These are phyloP conservation scores for Aspergillus sp. DNA, from an alignment of 2,329 filamentous ascomycete genomes.

Conservation along the genomic window DNA sequence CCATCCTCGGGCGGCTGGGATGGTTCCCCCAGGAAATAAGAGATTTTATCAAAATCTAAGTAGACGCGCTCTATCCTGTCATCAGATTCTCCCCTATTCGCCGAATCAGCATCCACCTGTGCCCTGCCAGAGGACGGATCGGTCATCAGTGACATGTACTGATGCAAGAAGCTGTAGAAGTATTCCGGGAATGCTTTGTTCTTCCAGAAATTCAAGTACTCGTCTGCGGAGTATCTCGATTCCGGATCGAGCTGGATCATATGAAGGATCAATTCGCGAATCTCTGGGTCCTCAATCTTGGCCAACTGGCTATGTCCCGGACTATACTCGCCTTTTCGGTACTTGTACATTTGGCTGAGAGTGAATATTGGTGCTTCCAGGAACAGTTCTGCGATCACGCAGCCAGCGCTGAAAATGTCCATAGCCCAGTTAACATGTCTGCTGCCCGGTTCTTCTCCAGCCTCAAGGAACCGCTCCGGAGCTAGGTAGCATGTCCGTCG, in stretches of 20 bases:
- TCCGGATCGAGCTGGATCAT: constrained; percentile 96
- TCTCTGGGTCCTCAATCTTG: constrained; percentile 79
- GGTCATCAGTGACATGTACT: constrained; percentile 94
- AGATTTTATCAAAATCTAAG: constrained; percentile 95
- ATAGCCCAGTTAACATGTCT: constrained; percentile 78
- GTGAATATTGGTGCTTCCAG: constrained; percentile 95
- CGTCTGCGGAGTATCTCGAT: constrained; percentile 83
- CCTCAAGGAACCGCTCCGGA: constrained; percentile 78
- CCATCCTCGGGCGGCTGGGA: constrained; percentile 40
- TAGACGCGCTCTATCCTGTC: constrained; percentile 91
- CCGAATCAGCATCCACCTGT: constrained; percentile 59
- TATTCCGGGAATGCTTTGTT: constrained; percentile 90
- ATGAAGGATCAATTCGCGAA: constrained; percentile 82
- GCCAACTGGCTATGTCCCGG: constrained; percentile 72
- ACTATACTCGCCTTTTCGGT: constrained; percentile 86
- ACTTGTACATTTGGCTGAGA: constrained; percentile 92
- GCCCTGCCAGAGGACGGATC: constrained; percentile 76
- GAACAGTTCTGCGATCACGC: constrained; percentile 93
- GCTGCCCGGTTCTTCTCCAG: constrained; percentile 59
- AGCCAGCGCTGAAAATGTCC: constrained; percentile 96
- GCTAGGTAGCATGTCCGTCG: constrained; percentile 91
- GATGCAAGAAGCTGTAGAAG: constrained; percentile 95
- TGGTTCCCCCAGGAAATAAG: constrained; percentile 79
- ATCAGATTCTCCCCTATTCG: constrained; percentile 78
- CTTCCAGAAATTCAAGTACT: constrained; percentile 89